Percentiles rank a stretch among this genome's conserved stretches.
These are phyloP conservation scores for Candida gorgasii DNA, from an alignment of 805 yeast genomes.

Conservation along the genomic window DNA sequence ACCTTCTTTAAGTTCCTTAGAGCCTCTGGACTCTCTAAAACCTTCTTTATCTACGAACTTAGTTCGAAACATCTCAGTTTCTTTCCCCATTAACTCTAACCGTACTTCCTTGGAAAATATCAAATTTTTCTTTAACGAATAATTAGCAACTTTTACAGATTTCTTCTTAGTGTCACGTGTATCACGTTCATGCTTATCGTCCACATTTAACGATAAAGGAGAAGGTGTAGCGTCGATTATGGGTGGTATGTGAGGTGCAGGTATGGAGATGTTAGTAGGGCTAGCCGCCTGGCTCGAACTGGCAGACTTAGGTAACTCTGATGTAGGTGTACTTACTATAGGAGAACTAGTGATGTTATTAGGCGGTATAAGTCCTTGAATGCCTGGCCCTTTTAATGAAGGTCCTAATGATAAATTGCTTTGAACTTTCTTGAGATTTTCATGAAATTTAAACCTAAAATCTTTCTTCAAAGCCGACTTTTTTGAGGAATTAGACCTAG, in stretches of 20 bases:
- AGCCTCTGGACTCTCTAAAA: neutral
- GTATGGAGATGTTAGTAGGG: constrained; percentile 1
- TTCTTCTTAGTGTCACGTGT: constrained; percentile 7
- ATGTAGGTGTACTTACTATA: neutral
- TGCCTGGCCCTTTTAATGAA: neutral
- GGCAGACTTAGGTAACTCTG: neutral
- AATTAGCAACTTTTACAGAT: neutral
- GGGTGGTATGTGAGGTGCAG: neutral
- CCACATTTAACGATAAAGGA: constrained; percentile 22
- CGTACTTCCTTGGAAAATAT: constrained; percentile 41
- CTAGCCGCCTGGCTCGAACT: constrained; percentile 2
- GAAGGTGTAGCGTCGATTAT: constrained; percentile 20
- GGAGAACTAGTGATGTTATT: neutral
- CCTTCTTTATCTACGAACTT: constrained; percentile 14
- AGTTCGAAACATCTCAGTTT: constrained; percentile 14
- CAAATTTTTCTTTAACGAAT: constrained; percentile 28
- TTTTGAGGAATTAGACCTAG: constrained; percentile 20
- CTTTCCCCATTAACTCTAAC: constrained; percentile 29
- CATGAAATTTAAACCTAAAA: constrained; percentile 24
- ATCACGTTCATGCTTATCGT: constrained; percentile 9
- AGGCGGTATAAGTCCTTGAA: neutral
- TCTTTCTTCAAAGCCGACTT: constrained; percentile 20
- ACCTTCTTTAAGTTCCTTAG: neutral
- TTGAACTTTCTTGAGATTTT: constrained; percentile 10
- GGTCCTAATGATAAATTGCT: constrained; percentile 3